phyloP scores from a whole-genome alignment of 257 asterid species.

The Handroanthus guayacan region DNA sequence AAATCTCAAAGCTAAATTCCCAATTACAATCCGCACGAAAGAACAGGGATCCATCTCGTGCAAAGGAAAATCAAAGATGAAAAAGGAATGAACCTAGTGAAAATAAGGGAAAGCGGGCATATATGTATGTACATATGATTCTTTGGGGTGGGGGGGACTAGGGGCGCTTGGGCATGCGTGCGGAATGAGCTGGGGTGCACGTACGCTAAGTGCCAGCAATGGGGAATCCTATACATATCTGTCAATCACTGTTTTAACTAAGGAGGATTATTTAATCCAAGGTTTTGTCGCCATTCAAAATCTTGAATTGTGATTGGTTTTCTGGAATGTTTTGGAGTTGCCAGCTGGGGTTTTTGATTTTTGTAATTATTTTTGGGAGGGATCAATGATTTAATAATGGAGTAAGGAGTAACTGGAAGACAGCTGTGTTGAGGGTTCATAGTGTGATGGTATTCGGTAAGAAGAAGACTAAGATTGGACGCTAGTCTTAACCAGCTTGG shows the following conservation, averaged over 20 bases:
- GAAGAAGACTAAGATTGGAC: conserved; percentile 46
- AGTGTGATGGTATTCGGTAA: conserved; percentile 1
- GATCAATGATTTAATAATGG: background rate
- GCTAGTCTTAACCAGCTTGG: conserved; percentile 39
- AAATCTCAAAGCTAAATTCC: conserved; percentile 58
- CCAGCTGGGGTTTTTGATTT: conserved; percentile 26
- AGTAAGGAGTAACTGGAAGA: conserved; percentile 15
- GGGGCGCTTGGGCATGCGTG: conserved; percentile 62
- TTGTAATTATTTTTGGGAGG: background rate
- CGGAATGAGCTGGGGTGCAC: conserved; percentile 90
- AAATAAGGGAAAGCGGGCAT: background rate
- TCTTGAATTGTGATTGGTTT: conserved; percentile 31
- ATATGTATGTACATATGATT: conserved; percentile 9
- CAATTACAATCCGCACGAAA: conserved; percentile 73
- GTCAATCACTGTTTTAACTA: conserved; percentile 38
- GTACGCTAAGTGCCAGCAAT: conserved; percentile 62
- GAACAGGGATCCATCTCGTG: conserved; percentile 93
- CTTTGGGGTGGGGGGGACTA: conserved; percentile 13
- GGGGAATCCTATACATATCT: conserved; percentile 47
- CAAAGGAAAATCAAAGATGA: background rate
- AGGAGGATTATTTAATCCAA: conserved; percentile 7
- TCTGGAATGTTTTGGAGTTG: conserved; percentile 19
- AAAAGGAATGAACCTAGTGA: background rate
- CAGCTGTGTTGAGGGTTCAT: conserved; percentile 42
- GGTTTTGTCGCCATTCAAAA: conserved; percentile 27